A percentile compares a stretch with the other conserved stretches of the same genome.
phyloP scores from a whole-genome alignment of 768 basidiomycete species.

The Tylopilus sp. region DNA sequence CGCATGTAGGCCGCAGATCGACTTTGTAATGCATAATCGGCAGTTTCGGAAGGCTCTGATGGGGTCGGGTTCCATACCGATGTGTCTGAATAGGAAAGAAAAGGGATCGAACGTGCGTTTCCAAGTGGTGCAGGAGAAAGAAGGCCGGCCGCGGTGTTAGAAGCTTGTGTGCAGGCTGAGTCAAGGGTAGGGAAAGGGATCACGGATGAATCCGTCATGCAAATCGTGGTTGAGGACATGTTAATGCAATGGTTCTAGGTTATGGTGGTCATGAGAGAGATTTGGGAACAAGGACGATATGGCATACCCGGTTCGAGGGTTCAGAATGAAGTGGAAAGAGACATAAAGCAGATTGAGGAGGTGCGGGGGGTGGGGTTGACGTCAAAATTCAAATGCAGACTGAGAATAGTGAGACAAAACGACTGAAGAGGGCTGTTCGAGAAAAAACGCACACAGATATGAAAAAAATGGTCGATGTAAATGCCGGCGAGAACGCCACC shows the following conservation, averaged over 20 bases:
- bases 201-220: slow-evolving; percentile 25
- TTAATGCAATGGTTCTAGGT: not conserved
- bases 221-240: slow-evolving; percentile 24
- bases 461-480: slow-evolving; percentile 1
- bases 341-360: slow-evolving; percentile 16
- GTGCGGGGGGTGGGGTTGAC: slow-evolving; percentile 3
- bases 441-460: slow-evolving; percentile 9
- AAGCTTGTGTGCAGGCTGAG: slow-evolving; percentile 29
- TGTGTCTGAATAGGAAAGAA: slow-evolving; percentile 12
- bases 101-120: slow-evolving; percentile 16
- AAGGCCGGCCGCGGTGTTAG: slow-evolving; percentile 56
- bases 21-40: slow-evolving; percentile 3
- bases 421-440: not conserved
- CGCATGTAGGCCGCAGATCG: slow-evolving; percentile 6
- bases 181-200: slow-evolving; percentile 26
- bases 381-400: slow-evolving; percentile 16
- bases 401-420: slow-evolving; percentile 9
- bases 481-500: slow-evolving; percentile 7
- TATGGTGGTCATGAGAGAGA: not conserved
- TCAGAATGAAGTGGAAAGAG: slow-evolving; percentile 16
- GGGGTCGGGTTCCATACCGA: slow-evolving; percentile 9
- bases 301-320: slow-evolving; percentile 5
- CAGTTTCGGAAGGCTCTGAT: slow-evolving; percentile 4
- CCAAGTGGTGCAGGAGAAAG: slow-evolving; percentile 66
- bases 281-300: not conserved